Evolutionary conservation across 192 early-diverging fungal genomes (phyloP).

Genomic region (Entophlyctis luteolus): DNA sequence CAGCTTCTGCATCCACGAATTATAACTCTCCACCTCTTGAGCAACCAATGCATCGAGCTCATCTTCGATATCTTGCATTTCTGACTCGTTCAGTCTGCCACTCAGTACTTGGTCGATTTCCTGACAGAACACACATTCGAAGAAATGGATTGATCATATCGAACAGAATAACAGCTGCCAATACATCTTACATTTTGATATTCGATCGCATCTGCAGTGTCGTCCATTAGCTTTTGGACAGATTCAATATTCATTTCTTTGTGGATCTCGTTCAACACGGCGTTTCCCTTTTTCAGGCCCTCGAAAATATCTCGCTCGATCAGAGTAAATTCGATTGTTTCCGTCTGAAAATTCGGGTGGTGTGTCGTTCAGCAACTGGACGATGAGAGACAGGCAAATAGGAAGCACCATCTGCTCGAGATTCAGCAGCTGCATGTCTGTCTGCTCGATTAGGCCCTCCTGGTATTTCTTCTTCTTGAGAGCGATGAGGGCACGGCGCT

Average conservation of each 20-base stretch:
- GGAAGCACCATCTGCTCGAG: constrained; percentile 77
- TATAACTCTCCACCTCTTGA: constrained; percentile 34
- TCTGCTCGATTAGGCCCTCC: constrained; percentile 77
- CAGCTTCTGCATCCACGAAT: too few species aligned
- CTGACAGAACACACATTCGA: constrained; percentile 25
- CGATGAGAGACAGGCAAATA: background rate
- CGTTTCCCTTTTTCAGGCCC: constrained; percentile 80
- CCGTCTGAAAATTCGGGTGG: too few species aligned
- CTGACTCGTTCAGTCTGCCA: constrained; percentile 51
- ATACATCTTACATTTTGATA: constrained; percentile 73
- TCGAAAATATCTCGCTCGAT: constrained; percentile 87
- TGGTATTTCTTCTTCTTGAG: constrained; percentile 96
- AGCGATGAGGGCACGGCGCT: constrained; percentile 77
- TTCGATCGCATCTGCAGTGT: constrained; percentile 91
- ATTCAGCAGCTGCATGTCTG: constrained; percentile 82
- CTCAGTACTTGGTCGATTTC: constrained; percentile 80
- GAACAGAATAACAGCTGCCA: background rate
- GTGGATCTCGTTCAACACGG: constrained; percentile 77
- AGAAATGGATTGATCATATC: background rate
- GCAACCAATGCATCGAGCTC: constrained; percentile 72
- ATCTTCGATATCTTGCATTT: constrained; percentile 49
- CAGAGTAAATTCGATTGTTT: constrained; percentile 88
- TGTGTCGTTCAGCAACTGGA: background rate
- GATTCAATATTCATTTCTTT: constrained; percentile 85
- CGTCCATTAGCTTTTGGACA: constrained; percentile 90